Base-by-base conservation (phyloP, 2,329 filamentous ascomycete genomes). In the Colletotrichum incanum region DNA sequence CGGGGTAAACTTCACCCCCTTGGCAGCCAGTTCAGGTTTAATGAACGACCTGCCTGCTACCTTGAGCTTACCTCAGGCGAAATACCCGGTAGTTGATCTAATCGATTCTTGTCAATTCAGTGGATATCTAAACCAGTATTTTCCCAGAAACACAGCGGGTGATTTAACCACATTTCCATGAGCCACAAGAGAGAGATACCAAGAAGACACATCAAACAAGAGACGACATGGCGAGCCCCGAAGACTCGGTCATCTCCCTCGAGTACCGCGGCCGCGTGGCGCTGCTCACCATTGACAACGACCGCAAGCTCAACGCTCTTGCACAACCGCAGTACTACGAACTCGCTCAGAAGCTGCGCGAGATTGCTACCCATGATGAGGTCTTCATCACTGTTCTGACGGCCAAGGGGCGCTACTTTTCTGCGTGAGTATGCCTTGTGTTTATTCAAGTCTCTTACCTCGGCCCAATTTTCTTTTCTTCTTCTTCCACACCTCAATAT, bases 281-380 rank as follows among this genome's bases (percentile, higher is more conserved):
- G 78, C 90, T 95, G 79, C 92, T 99, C 82, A 98, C 94, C 23
- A 92, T 99, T 79, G 92, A 95, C 83, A 93, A 94, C 63, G 89
- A 92, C 66, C 89, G 91, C 80, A 98, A 98, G 85, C 93, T 98
- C 82, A 97, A 97, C 82, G 94, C 96, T 41, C 84, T 98, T 63
- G 89, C 85, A 72, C 87, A 89, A 77, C 84, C 89, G 73, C 88
- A 92, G 63, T 98, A 98, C 86, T 97, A 93, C 81, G 88, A 91
- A 39, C 88, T 98, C 52, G 91, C 93, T 1, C 87, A 90, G 76
- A 87, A 90, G 60, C 84, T 99, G 80, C 89, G 92, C 70, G 92
- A 98, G 80, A 87, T 98, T 60, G 95, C 94, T 20, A 87, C 86
- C 11, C 91, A 91, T 74, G 91, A 96, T 73, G 93, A 97, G 75